Evolutionary conservation across 1,284 basidiomycete species (phyloP).

Genomic region (Melampsora occidentalis): DNA sequence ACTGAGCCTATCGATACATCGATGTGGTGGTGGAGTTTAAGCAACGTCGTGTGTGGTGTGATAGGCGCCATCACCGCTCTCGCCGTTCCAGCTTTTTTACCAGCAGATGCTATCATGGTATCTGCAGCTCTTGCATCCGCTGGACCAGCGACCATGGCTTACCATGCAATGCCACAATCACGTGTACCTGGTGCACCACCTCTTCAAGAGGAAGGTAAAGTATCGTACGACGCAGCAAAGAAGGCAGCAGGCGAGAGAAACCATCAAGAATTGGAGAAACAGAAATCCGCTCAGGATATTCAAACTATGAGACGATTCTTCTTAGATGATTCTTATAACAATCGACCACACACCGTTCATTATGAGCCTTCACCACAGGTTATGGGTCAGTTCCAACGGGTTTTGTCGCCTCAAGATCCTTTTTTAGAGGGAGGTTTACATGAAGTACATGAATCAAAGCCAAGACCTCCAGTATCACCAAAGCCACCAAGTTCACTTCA

Average conservation of each 20-base stretch:
- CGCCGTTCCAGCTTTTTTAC: slow-evolving; percentile 23
- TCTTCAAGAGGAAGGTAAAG: slow-evolving; percentile 12
- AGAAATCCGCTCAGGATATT: slow-evolving; percentile 17
- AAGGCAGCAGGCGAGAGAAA: slow-evolving; percentile 10
- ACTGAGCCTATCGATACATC: slow-evolving; percentile 8
- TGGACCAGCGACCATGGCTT: background rate
- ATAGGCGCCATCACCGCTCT: slow-evolving; percentile 22
- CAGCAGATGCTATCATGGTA: slow-evolving; percentile 21
- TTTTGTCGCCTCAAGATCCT: too few relatives aligned
- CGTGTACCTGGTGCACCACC: background rate
- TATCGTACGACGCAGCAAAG: slow-evolving; percentile 8
- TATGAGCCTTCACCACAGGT: too few relatives aligned
- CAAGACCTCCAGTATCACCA: background rate
- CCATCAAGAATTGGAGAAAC: slow-evolving; percentile 1
- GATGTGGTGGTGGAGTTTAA: slow-evolving; percentile 30
- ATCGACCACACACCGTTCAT: too few relatives aligned
- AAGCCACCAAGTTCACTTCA: background rate
- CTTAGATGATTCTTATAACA: too few relatives aligned
- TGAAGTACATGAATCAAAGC: too few relatives aligned
- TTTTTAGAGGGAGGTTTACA: too few relatives aligned
- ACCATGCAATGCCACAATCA: background rate
- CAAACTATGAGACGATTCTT: background rate
- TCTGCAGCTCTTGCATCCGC: slow-evolving; percentile 10
- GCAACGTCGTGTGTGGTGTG: slow-evolving; percentile 28
- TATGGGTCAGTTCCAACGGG: too few relatives aligned